Evolutionary conservation across 139 green algal species (phyloP), one percentile per base, ranked within the genome.

Genomic region (Diplosphaera chodatii): DNA sequence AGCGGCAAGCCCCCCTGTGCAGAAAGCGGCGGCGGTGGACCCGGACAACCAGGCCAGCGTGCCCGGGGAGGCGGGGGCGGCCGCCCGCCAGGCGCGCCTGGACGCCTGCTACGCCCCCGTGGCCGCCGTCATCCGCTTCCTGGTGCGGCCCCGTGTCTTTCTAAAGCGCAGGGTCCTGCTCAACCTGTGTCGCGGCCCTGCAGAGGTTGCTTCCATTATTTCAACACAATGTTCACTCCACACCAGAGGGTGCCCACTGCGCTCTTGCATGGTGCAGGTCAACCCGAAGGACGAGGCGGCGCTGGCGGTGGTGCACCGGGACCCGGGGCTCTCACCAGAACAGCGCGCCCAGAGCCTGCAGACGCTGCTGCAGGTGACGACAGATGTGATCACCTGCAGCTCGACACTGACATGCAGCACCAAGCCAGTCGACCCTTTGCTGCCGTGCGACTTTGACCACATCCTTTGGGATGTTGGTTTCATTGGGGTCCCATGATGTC

Each of bases 11-110:
- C n/a, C n/a, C n/a, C n/a, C n/a, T n/a, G n/a, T n/a, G 48, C 76
- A 88, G 77, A 89, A 85, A 40, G 90, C 89, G 0, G 84, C 80
- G 1, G 82, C 88, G 0, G 34, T 87, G 1, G 89, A 95, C 83
- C 89, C 89, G 3, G 69, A 82, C 40, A 70, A 75, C 40, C 40
- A 75, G 1, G 86, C 84, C 16, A 28, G 68, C 31, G 77, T 77
- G 41, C 30, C 77, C 4, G 83, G 79, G 20, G 59, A 75, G 15
- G 80, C 79, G 32, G 84, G 78, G 31, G 74, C 85, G 28, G 59
- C 72, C 25, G 89, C 83, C 20, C 74, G 78, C 20, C 63, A 74
- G 67, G 77, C 78, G 40, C 78, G 85, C 27, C 29, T 63, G 23
- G 76, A 82, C 30, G 77, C 65, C 29, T 87, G 78, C 71, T 92